Conservation (phyloP, 1,139 yeast species). For the Saccharomyces hybrid region DNA sequence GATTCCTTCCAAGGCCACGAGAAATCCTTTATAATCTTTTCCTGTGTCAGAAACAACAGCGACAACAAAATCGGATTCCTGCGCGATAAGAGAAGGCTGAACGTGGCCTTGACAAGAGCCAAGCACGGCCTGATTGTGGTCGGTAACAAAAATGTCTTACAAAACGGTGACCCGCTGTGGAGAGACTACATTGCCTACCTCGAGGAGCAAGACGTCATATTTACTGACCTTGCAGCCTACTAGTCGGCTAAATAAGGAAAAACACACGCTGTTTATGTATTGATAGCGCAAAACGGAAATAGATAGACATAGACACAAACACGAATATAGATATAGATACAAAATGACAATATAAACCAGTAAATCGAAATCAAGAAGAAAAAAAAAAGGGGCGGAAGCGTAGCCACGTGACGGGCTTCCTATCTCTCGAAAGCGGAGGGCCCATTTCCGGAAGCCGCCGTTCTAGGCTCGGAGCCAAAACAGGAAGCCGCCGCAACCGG, state of each 20-base stretch:
- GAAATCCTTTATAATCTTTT: slow-evolving; percentile 49
- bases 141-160: slow-evolving; percentile 49
- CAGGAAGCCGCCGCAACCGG: not conserved
- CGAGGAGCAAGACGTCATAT: slow-evolving; percentile 21
- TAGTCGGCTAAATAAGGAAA: slow-evolving; percentile 4
- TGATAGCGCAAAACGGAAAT: not conserved
- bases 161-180: slow-evolving; percentile 47
- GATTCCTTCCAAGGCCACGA: slow-evolving; percentile 67
- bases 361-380: not conserved
- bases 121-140: slow-evolving; percentile 47
- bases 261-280: not conserved
- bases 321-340: not conserved
- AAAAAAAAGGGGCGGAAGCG: not conserved
- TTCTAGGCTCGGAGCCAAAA: not conserved
- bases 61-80: slow-evolving; percentile 50
- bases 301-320: not conserved
- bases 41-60: slow-evolving; percentile 52
- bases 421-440: not conserved
- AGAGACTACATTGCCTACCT: slow-evolving; percentile 41
- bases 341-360: too few relatives aligned
- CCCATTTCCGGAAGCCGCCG: not conserved
- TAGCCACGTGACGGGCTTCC: not conserved
- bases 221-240: slow-evolving; percentile 16
- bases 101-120: slow-evolving; percentile 61
- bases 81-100: slow-evolving; percentile 48